Evolutionary conservation across 2,329 filamentous ascomycete species (phyloP), one percentile per base, ranked within the genome.

Genomic region (Colletotrichum filicis): DNA sequence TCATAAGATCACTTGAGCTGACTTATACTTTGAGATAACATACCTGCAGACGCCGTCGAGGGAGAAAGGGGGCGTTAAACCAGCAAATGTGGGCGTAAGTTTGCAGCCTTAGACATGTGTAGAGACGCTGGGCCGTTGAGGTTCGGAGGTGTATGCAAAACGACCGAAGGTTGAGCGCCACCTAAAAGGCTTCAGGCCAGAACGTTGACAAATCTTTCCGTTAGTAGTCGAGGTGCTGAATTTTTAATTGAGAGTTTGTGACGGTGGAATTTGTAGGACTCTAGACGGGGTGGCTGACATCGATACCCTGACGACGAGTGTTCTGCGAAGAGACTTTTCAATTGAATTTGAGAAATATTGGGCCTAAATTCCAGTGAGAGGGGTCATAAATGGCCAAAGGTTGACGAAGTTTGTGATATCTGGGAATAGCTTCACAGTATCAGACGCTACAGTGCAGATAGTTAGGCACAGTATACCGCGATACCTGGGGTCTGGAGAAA

Each of bases 401-500:
- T 42, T 19, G 14, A 42, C 12, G 6, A 16, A 19, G 5, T 19
- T 19, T 49, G 19, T n/a, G 42, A 49, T n/a, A n/a, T 19, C 19
- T 49, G 42, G 42, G 42, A 19, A 24, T 42, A 30, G 16, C 14
- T 3, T 9, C 9, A 65, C 49, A 28, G 62, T 65, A 24, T 26
- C 16, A 7, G 5, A 8, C 26, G 3, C 12, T 5, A 2, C 12
- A 32, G 16, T 14, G 4, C 5, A 2, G 1, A 49, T n/a, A 9
- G 0, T 16, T 0, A 2, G 1, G 12, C 1, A 68, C 66, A 14
- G 30, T 68, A 14, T 46, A 63, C 58, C 6, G 28, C 9, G 4
- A 9, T 46, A 30, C 12, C 55, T 1, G 6, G 2, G 37, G 8
- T 32, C 32, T 70, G 66, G 71, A 71, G 71, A 66, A 66, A 73